Base-by-base conservation (phyloP, 192 early-diverging fungal genomes). In the Coemansia brasiliensis region DNA sequence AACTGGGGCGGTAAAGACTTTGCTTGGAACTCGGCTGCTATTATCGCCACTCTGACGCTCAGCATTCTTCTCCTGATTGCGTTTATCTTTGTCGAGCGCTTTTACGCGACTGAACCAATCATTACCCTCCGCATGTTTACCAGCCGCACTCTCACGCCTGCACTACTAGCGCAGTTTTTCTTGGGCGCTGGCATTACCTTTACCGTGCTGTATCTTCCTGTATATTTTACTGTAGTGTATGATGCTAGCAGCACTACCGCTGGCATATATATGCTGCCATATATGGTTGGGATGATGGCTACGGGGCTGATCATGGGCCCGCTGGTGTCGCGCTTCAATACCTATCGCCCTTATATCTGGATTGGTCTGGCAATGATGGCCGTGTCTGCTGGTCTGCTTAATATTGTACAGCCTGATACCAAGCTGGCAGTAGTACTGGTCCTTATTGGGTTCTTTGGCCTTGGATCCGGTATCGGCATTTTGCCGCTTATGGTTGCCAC, bases 1-100 rank as follows among this genome's bases (percentile, higher is more conserved):
- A 85, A 88, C 67, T 83, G 84, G 67, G 92, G 89, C 46, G 93
- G 92, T 13, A 75, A 69, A 52, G 45, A 71, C n/a, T 89, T 83
- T 54, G 59, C 67, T 0, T 95, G 92, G 92, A 76, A 69, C 21
- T 77, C 81, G 3, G 67, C 81, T 1, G 49, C 79, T 4, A 71
- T 88, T 20, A 82, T 85, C 49, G 55, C 48, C 3, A 40, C 61
- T 9, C 59, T 73, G 22, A 51, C 67, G 10, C 59, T 86, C 37
- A 86, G 89, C 17, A 57, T 41, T 11, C 32, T 76, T 5, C 24
- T 84, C n/a, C 49, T 83, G 17, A 16, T 59, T 8, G 64, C 63
- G 9, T 92, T 92, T 58, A 75, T 74, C 4, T 66, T 72, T 18
- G 67, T 90, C 9, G 89, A 94, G 69, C 38, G 58, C 24, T 76